A percentile compares a stretch with the other conserved stretches of the same genome.
phyloP scores from a whole-genome alignment of 2,329 filamentous ascomycete genomes.

The Aschersonia sp. region DNA sequence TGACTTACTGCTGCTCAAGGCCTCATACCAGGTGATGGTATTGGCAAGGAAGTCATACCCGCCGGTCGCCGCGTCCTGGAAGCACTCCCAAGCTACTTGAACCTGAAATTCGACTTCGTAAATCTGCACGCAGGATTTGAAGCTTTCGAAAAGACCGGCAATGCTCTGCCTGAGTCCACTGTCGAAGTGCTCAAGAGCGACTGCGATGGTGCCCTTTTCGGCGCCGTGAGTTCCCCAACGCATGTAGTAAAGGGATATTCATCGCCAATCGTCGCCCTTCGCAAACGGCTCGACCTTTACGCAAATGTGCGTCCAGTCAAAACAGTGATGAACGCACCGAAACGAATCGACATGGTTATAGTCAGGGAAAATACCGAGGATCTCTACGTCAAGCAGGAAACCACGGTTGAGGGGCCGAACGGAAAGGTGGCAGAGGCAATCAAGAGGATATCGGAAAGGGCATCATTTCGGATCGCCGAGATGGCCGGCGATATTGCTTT shows the following conservation, averaged over 20 bases:
- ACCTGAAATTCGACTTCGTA: conserved; percentile 86
- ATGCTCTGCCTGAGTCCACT: conserved; percentile 78
- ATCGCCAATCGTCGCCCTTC: conserved; percentile 87
- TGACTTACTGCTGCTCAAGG: conserved; percentile 35
- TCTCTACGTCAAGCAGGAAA: conserved; percentile 94
- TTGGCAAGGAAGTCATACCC: conserved; percentile 96
- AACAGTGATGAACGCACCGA: conserved; percentile 49
- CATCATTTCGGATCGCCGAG: conserved; percentile 70
- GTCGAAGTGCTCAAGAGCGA: conserved; percentile 78
- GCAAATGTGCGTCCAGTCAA: conserved; percentile 97
- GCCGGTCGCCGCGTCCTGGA: conserved; percentile 85
- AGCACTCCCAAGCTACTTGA: conserved; percentile 78
- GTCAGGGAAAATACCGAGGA: conserved; percentile 99
- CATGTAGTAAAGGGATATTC: conserved; percentile 89
- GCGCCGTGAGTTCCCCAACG: conserved; percentile 84
- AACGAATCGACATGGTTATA: conserved; percentile 88
- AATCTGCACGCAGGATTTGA: conserved; percentile 88
- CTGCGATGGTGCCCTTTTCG: conserved; percentile 93
- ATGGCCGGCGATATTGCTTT: conserved; percentile 94
- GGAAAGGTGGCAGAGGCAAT: conserved; percentile 91
- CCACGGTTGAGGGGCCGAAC: conserved; percentile 58
- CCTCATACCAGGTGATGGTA: conserved; percentile 94
- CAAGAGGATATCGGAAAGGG: conserved; percentile 86
- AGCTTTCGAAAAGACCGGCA: conserved; percentile 80
- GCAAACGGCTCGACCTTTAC: conserved; percentile 89